Conservation (phyloP, 495 filamentous ascomycete genomes). For the Xanthoparmelia taractica region DNA sequence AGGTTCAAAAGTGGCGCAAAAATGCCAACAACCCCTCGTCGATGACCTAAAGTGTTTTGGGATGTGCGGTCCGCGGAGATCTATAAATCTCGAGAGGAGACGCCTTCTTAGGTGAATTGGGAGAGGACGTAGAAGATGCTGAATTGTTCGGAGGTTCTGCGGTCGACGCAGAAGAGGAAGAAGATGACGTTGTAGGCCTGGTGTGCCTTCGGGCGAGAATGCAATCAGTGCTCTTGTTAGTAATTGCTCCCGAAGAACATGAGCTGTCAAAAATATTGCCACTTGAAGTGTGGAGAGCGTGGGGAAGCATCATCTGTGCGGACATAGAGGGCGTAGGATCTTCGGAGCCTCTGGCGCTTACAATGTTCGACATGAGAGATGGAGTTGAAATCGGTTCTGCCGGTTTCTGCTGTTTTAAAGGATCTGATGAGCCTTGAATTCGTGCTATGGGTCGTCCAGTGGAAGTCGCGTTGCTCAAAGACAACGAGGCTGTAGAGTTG, state of each 20-base stretch:
- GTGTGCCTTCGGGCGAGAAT: background rate
- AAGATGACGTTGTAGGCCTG: background rate
- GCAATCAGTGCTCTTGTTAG: background rate
- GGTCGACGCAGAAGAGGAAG: background rate
- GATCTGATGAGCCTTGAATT: background rate
- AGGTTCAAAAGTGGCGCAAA: background rate
- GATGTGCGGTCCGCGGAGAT: background rate
- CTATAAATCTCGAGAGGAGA: background rate
- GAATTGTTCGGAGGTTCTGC: background rate
- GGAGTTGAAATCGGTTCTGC: background rate
- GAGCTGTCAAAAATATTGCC: too few species aligned
- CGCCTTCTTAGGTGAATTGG: background rate
- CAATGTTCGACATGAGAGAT: too few species aligned
- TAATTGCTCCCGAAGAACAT: background rate
- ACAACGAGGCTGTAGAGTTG: background rate
- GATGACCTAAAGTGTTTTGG: background rate
- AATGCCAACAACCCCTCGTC: background rate
- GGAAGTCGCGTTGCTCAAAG: background rate
- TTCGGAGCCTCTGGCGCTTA: too few species aligned
- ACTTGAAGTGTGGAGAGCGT: background rate
- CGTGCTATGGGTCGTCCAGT: background rate
- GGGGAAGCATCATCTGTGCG: too few species aligned
- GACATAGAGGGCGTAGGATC: too few species aligned
- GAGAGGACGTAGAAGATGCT: background rate
- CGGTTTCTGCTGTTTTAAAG: background rate